Evolutionary conservation across 1,284 basidiomycete species (phyloP).

Genomic region (Moesziomyces sp.): DNA sequence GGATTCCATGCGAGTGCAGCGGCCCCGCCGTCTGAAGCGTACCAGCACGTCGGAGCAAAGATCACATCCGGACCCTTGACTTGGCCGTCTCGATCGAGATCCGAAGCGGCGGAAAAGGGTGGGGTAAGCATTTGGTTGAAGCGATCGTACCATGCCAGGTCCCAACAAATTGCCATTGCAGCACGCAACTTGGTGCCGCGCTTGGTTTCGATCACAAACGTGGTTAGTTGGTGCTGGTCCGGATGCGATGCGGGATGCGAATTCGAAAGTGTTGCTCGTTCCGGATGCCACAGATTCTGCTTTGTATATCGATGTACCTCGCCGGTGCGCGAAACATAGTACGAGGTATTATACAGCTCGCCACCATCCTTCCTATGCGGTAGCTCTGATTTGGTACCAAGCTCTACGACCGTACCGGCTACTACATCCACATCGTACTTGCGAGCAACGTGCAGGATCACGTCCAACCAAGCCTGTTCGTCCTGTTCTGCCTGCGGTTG

Average conservation of each 20-base stretch:
- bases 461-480: constrained; percentile 51
- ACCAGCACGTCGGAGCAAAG: constrained; percentile 66
- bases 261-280: constrained; percentile 50
- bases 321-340: constrained; percentile 58
- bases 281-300: constrained; percentile 65
- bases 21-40: constrained; percentile 59
- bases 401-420: constrained; percentile 63
- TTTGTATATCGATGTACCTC: constrained; percentile 63
- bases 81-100: constrained; percentile 36
- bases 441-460: constrained; percentile 43
- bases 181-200: constrained; percentile 53
- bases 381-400: constrained; percentile 22
- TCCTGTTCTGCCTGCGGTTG: constrained; percentile 16
- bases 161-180: constrained; percentile 64
- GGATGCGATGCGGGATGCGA: constrained; percentile 54
- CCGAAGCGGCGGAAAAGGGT: constrained; percentile 8
- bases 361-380: constrained; percentile 4
- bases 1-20: constrained; percentile 57
- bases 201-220: constrained; percentile 58
- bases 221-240: constrained; percentile 31
- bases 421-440: constrained; percentile 62
- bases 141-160: constrained; percentile 59
- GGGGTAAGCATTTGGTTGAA: constrained; percentile 55
- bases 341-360: constrained; percentile 64
- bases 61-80: constrained; percentile 60